phyloP scores from a whole-genome alignment of 352 stramenopile genomes.

The Phytopythium mirpurense region DNA sequence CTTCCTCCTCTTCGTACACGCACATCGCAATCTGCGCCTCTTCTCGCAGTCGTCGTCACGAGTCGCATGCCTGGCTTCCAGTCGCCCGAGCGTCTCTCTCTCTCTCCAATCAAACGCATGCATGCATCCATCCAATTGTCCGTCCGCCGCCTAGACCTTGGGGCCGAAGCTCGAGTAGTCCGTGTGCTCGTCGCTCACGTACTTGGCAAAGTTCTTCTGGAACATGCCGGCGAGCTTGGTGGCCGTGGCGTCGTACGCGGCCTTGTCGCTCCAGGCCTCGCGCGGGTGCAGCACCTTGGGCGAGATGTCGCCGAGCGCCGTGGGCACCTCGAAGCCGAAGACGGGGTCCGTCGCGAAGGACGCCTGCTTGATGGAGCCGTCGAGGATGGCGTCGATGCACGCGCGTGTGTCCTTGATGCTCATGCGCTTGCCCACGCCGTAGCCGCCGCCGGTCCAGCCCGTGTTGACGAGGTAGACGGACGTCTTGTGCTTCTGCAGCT shows the following conservation, averaged over 20 bases:
- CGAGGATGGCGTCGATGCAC: conserved; percentile 51
- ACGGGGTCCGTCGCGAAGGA: conserved; percentile 64
- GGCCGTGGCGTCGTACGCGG: conserved; percentile 87
- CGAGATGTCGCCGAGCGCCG: conserved; percentile 85
- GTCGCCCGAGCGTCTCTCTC: no score
- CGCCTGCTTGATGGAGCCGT: conserved; percentile 51
- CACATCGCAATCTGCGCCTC: no score
- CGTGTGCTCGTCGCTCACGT: conserved; percentile 89
- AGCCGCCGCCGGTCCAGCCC: conserved; percentile 93
- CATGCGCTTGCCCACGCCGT: conserved; percentile 96
- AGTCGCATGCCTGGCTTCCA: no score
- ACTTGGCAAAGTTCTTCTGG: conserved; percentile 96
- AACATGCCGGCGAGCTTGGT: conserved; percentile 96
- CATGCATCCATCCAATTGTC: no score
- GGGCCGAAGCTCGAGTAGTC: conserved; percentile 97
- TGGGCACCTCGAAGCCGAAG: conserved; percentile 70
- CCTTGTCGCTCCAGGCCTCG: conserved; percentile 91
- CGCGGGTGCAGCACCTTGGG: conserved; percentile 88
- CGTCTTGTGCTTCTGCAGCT: conserved; percentile 93
- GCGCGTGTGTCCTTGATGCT: conserved; percentile 79
- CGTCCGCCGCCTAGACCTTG: conserved; percentile 43
- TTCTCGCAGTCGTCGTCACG: no score
- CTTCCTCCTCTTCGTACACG: no score
- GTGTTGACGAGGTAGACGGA: conserved; percentile 97
- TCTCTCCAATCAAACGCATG: not conserved